These are phyloP conservation scores for Suhomyces chickasaworum DNA, from an alignment of 1,139 yeast genomes.

Conservation along the genomic window DNA sequence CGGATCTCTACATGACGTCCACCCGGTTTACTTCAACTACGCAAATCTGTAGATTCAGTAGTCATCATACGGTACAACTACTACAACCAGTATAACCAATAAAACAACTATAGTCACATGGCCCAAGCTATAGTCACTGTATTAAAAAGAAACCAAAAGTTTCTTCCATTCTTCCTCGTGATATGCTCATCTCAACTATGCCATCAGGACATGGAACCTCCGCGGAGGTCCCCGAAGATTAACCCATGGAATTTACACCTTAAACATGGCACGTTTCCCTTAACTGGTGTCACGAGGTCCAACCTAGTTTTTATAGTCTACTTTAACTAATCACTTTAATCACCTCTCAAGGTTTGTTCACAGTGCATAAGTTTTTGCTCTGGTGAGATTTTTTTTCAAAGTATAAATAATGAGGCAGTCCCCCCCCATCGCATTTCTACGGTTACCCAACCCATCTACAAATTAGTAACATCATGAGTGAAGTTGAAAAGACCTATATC, in stretches of 20 bases:
- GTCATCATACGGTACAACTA: too few relatives aligned
- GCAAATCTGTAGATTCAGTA: too few relatives aligned
- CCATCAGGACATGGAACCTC: conserved; percentile 2
- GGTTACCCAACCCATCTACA: conserved; percentile 8
- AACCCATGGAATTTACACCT: too few relatives aligned
- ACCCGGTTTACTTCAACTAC: too few relatives aligned
- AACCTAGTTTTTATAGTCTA: too few relatives aligned
- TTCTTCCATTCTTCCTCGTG: background rate
- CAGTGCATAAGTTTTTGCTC: background rate
- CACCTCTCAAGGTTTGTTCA: background rate
- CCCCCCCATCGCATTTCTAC: conserved; percentile 4
- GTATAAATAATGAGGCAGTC: conserved; percentile 8
- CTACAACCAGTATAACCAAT: too few relatives aligned
- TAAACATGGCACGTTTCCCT: background rate
- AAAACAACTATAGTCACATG: too few relatives aligned
- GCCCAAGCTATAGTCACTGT: too few relatives aligned
- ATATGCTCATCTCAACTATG: background rate
- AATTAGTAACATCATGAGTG: conserved; percentile 21
- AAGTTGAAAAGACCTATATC: conserved; percentile 68
- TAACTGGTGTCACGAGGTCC: too few relatives aligned
- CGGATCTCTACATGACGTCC: too few relatives aligned
- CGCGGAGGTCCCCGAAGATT: conserved; percentile 2
- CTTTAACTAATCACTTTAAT: background rate
- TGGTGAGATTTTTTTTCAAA: conserved; percentile 5
- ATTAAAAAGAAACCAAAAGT: too few relatives aligned